Percentiles rank a stretch among this genome's conserved stretches.
Conservation (phyloP, 1,284 basidiomycete species). For the Puccinia novopanici region DNA sequence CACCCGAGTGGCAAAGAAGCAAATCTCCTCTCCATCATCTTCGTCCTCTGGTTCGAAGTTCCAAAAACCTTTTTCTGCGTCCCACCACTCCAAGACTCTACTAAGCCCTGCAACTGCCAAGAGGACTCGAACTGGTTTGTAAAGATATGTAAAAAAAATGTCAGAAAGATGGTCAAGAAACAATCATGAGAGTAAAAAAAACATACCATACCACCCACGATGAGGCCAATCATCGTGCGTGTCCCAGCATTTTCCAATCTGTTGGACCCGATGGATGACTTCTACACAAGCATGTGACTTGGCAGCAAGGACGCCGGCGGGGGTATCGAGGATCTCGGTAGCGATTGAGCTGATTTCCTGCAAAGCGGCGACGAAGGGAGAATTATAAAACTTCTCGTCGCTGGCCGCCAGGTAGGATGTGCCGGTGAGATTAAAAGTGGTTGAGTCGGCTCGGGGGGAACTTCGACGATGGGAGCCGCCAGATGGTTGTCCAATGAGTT, state of each 20-base stretch:
- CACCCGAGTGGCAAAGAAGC: conserved; percentile 85
- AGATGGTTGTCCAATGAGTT: conserved; percentile 64
- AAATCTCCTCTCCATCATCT: conserved; percentile 69
- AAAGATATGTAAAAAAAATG: background rate
- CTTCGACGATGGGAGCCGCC: conserved; percentile 53
- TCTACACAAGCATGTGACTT: conserved; percentile 81
- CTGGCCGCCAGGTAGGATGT: conserved; percentile 10
- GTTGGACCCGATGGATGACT: conserved; percentile 84
- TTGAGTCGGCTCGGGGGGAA: conserved; percentile 63
- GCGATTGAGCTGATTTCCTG: conserved; percentile 91
- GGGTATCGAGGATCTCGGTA: conserved; percentile 90
- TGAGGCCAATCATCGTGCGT: conserved; percentile 96
- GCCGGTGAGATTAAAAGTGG: no score
- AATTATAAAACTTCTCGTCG: conserved; percentile 57
- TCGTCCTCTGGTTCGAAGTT: conserved; percentile 84
- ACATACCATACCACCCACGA: conserved; percentile 94
- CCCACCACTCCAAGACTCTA: conserved; percentile 99
- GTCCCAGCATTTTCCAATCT: conserved; percentile 91
- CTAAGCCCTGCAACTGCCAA: conserved; percentile 94
- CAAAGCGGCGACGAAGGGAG: conserved; percentile 84
- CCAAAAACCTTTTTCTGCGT: conserved; percentile 99
- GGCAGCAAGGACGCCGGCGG: conserved; percentile 78
- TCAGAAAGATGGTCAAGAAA: background rate
- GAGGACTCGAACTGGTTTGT: conserved; percentile 62
- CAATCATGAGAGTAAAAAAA: no score